Conservation (phyloP, 2,329 filamentous ascomycete species). For the Metarhizium sp. region DNA sequence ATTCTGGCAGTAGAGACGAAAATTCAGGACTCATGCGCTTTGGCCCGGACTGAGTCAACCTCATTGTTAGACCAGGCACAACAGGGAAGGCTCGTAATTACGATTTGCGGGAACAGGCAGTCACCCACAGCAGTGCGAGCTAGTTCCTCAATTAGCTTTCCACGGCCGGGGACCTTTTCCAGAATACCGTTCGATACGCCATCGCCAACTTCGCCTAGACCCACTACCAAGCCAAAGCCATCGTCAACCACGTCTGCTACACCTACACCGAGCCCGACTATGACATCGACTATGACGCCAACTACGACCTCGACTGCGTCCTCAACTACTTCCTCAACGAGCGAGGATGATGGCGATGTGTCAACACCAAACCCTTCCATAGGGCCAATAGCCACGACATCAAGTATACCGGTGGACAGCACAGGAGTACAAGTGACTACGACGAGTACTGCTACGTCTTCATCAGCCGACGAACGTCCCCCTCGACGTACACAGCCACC, state of each 20-base stretch:
- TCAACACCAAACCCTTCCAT: background rate
- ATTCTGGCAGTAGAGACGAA: slow-evolving; percentile 17
- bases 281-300: background rate
- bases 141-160: background rate
- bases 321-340: too few relatives aligned
- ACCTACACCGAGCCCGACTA: background rate
- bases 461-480: slow-evolving; percentile 3
- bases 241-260: slow-evolving; percentile 1
- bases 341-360: background rate
- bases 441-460: background rate
- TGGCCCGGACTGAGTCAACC: slow-evolving; percentile 13
- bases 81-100: slow-evolving; percentile 24
- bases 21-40: slow-evolving; percentile 18
- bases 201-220: background rate
- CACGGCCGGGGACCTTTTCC: slow-evolving; percentile 1
- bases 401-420: background rate
- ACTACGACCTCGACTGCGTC: background rate
- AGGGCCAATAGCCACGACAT: background rate
- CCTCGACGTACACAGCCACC: slow-evolving; percentile 7
- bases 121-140: slow-evolving; percentile 6
- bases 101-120: slow-evolving; percentile 21
- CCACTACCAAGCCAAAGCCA: background rate
- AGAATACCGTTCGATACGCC: background rate
- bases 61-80: slow-evolving; percentile 29
- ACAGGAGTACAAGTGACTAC: background rate